Conservation (phyloP, 2,329 filamentous ascomycete genomes). For the Penicillium polonicum region DNA sequence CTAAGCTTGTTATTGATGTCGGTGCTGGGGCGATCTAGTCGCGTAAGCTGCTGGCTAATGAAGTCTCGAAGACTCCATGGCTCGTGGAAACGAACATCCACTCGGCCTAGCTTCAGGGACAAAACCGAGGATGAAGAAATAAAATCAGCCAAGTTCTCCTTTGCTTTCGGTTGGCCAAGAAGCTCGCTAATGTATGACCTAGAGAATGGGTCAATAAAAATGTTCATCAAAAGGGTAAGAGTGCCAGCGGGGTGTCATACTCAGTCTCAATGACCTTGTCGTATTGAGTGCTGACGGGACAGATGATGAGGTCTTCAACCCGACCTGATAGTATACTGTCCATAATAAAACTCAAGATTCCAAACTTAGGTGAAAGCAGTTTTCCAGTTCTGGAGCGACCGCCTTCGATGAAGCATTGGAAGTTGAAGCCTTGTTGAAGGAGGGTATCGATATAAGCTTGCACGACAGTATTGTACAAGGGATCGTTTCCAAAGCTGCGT, state of each 20-base stretch:
- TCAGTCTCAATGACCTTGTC: conserved; percentile 99
- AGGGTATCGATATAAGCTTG: conserved; percentile 94
- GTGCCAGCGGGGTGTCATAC: conserved; percentile 28
- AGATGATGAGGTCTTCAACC: conserved; percentile 87
- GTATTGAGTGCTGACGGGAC: conserved; percentile 95
- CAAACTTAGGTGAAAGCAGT: conserved; percentile 89
- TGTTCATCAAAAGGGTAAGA: neutral
- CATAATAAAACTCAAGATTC: conserved; percentile 86
- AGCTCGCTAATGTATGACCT: conserved; percentile 90
- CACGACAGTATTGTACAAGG: conserved; percentile 86
- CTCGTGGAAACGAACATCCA: conserved; percentile 94
- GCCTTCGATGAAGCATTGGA: conserved; percentile 97
- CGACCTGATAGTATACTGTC: conserved; percentile 86
- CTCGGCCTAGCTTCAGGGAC: conserved; percentile 81
- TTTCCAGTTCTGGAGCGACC: conserved; percentile 92
- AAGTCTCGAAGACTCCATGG: conserved; percentile 89
- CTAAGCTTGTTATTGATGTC: conserved; percentile 43
- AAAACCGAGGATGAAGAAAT: conserved; percentile 85
- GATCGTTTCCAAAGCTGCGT: conserved; percentile 86
- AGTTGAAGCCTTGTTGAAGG: conserved; percentile 85
- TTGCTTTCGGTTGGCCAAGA: conserved; percentile 89
- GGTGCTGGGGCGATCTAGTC: conserved; percentile 46
- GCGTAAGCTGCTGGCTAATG: conserved; percentile 70
- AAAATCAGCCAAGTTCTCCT: conserved; percentile 89
- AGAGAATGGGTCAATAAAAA: conserved; percentile 11